phyloP scores from a whole-genome alignment of 371 early-diverging fungal genomes.

The Zopfochytrium polystomum region DNA sequence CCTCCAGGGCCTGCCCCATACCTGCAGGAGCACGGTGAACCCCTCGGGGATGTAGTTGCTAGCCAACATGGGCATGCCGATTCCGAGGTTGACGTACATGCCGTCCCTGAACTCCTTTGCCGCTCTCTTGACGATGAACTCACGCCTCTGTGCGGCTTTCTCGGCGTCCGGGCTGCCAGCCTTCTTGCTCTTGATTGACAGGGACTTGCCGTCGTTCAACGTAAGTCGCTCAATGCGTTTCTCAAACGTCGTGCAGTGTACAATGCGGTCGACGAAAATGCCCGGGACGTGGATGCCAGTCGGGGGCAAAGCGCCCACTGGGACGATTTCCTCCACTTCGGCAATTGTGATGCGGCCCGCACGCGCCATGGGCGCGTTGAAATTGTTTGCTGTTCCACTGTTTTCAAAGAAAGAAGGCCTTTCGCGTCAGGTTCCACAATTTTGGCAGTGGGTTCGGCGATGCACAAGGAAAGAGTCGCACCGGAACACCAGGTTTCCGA shows the following conservation, averaged over 20 bases:
- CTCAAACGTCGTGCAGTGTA: constrained; percentile 61
- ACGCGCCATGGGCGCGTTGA: constrained; percentile 55
- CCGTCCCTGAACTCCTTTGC: constrained; percentile 71
- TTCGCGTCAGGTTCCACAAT: background rate
- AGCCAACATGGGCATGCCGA: constrained; percentile 73
- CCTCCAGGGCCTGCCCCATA: too few relatives aligned
- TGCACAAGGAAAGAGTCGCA: background rate
- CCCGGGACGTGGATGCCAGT: constrained; percentile 67
- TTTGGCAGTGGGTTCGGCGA: background rate
- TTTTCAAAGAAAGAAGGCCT: constrained; percentile 23
- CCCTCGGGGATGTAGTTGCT: constrained; percentile 62
- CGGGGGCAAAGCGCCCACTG: constrained; percentile 61
- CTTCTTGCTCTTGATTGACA: constrained; percentile 23
- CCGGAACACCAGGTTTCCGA: constrained; percentile 64
- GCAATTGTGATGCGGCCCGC: constrained; percentile 57
- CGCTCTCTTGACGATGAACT: constrained; percentile 63
- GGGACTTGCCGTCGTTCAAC: constrained; percentile 25
- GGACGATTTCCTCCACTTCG: constrained; percentile 72
- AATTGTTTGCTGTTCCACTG: constrained; percentile 62
- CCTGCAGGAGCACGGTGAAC: constrained; percentile 66
- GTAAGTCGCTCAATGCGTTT: constrained; percentile 60
- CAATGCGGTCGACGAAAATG: constrained; percentile 62
- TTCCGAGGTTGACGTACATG: constrained; percentile 67
- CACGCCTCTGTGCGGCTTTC: constrained; percentile 51
- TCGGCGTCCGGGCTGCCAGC: constrained; percentile 14